phyloP scores from a whole-genome alignment of 192 early-diverging fungal species.

The Backusella parvicylindrica region DNA sequence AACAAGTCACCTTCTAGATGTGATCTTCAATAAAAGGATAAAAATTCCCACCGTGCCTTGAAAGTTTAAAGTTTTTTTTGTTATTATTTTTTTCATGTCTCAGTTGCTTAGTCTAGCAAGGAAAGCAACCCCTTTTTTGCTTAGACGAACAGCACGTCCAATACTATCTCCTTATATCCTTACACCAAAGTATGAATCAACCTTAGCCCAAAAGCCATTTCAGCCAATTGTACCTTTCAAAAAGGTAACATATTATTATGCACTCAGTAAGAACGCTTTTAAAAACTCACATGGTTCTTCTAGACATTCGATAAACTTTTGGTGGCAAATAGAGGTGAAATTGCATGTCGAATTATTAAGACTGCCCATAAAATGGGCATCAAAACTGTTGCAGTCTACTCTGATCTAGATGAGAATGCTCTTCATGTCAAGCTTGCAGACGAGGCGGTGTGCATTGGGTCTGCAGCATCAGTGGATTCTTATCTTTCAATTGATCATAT shows the following conservation, averaged over 20 bases:
- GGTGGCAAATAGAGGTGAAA: slow-evolving; percentile 95
- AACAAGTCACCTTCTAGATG: background rate
- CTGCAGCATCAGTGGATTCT: slow-evolving; percentile 71
- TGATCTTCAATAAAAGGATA: no score
- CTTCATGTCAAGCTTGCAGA: slow-evolving; percentile 87
- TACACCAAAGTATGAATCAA: background rate
- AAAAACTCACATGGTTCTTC: background rate
- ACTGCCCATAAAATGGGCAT: slow-evolving; percentile 93
- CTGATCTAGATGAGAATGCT: slow-evolving; percentile 84
- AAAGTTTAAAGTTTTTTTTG: background rate
- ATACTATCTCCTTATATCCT: background rate
- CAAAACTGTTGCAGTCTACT: slow-evolving; percentile 92
- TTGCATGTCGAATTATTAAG: slow-evolving; percentile 89
- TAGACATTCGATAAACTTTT: slow-evolving; percentile 90
- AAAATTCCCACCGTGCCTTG: background rate
- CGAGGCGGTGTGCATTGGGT: slow-evolving; percentile 81
- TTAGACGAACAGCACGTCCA: background rate
- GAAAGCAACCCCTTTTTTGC: background rate
- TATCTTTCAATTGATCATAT: slow-evolving; percentile 85
- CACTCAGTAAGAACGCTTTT: background rate
- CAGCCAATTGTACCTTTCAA: background rate
- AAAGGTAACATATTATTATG: background rate
- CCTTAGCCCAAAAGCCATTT: background rate
- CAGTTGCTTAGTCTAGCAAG: background rate
- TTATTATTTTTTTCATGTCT: background rate